These are phyloP conservation scores for Cryptococcus sp. DNA, from an alignment of 1,284 basidiomycete genomes.

Conservation along the genomic window DNA sequence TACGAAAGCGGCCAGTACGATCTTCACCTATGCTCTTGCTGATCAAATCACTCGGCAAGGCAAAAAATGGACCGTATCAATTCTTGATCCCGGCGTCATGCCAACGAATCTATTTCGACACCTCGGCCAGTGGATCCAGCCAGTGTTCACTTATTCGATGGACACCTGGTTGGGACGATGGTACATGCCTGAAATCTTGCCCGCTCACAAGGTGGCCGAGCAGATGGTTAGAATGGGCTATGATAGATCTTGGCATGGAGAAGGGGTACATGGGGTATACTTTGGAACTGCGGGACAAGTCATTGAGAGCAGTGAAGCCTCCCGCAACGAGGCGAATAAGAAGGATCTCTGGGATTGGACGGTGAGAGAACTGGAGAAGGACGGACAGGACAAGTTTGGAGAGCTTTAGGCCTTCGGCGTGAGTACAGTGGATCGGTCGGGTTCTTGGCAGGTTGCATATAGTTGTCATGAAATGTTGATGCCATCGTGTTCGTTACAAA, in stretches of 20 bases:
- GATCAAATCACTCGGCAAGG: slow-evolving; percentile 1
- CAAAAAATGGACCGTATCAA: slow-evolving; percentile 13
- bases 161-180: not conserved
- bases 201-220: slow-evolving; percentile 1
- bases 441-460: too few relatives aligned
- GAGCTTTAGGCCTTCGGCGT: too few relatives aligned
- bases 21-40: slow-evolving; percentile 17
- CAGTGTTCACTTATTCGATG: slow-evolving; percentile 1
- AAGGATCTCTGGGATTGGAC: slow-evolving; percentile 26
- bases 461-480: too few relatives aligned
- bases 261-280: slow-evolving; percentile 13
- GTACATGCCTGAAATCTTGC: slow-evolving; percentile 4
- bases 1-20: slow-evolving; percentile 9
- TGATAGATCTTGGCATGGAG: slow-evolving; percentile 5
- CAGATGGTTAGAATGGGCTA: slow-evolving; percentile 8
- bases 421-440: too few relatives aligned
- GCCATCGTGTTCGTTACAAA: too few relatives aligned
- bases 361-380: slow-evolving; percentile 5
- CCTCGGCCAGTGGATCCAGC: not conserved
- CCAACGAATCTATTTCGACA: slow-evolving; percentile 11
- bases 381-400: not conserved
- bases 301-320: slow-evolving; percentile 7
- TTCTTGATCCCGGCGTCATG: slow-evolving; percentile 21
- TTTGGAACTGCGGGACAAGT: slow-evolving; percentile 5
- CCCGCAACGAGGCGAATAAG: slow-evolving; percentile 10